phyloP scores from a whole-genome alignment of 495 filamentous ascomycete genomes.

The Bathelium albidoporum region DNA sequence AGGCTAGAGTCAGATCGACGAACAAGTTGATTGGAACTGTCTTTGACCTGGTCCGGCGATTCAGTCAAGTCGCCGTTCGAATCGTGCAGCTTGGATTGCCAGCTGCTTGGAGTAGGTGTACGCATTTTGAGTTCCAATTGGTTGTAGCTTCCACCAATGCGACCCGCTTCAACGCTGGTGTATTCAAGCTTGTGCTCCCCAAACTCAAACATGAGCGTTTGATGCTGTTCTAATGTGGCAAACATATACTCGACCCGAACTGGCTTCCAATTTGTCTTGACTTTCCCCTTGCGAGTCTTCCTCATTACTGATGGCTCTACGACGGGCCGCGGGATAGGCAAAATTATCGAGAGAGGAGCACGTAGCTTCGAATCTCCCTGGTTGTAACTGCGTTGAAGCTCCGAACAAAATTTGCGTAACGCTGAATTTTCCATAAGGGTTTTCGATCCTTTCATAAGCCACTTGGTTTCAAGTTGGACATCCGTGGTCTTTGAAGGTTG shows the following conservation, averaged over 20 bases:
- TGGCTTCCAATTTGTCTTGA: neutral
- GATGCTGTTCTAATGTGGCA: neutral
- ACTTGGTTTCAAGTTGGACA: neutral
- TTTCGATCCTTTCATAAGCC: neutral
- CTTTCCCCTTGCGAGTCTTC: neutral
- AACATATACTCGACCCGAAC: neutral
- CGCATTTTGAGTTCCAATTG: neutral
- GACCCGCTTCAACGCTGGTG: neutral
- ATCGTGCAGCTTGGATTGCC: neutral
- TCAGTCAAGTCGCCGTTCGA: neutral
- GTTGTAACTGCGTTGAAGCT: neutral
- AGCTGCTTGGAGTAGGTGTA: neutral
- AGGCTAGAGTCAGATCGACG: neutral
- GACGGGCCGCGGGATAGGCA: neutral
- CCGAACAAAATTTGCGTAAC: neutral
- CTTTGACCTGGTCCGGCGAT: neutral
- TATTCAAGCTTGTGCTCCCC: neutral
- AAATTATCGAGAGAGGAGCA: neutral
- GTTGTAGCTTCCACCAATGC: neutral
- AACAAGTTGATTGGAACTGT: neutral
- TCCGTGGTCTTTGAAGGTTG: neutral
- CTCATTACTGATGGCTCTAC: neutral
- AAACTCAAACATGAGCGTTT: neutral
- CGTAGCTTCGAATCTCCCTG: neutral
- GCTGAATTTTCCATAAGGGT: neutral